Base-by-base conservation (phyloP, 2,329 filamentous ascomycete genomes). In the Diaporthe nobilis region DNA sequence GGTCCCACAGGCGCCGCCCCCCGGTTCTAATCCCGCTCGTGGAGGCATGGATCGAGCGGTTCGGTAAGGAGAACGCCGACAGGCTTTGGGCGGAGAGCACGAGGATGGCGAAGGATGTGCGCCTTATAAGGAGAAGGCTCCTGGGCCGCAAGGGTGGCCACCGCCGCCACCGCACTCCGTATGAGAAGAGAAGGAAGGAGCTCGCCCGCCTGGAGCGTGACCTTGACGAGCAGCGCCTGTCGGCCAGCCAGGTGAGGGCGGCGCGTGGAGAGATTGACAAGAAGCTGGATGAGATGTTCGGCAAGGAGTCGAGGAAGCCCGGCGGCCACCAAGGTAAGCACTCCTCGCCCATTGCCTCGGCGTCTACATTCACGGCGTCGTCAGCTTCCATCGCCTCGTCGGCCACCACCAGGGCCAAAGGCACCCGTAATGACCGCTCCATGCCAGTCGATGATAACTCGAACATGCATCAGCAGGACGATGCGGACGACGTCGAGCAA, bases 11-110 rank as follows among this genome's bases (percentile, higher is more conserved):
- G 20, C 71, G 74, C 25, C 42, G 71, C 2, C 4, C 42, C 53
- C 86, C 87, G 28, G 83, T 83, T 13, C 77, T 90, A 9, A 78
- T 82, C 72, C 81, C 81, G 34, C 74, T 88, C 39, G 80, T 90
- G 1, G 84, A 87, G 31, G 83, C 83, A 9, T 90, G 87, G 87
- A 85, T 88, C 61, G 75, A 80, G 7, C 81, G 82, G 28, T 82
- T 85, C 34, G 61, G 51, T 10, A 25, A 8, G 28, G 44, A 72
- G 13, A 74, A 72, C 70, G 51, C 42, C 17, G 73, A 53, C 10
- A 51, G 20, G 10, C 73, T 76, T 65, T 28, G 8, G 44, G 28
- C 17, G 17, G 34, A 73, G 65, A 65, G 72, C 55, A 75, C 73
- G 12, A 49, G 44, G 55, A 63, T 77, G 71, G 76, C 65, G 10